Evolutionary conservation across 1,139 yeast species (phyloP), one percentile per base, ranked within the genome.

Genomic region (Debaryomyces singareniensis): DNA sequence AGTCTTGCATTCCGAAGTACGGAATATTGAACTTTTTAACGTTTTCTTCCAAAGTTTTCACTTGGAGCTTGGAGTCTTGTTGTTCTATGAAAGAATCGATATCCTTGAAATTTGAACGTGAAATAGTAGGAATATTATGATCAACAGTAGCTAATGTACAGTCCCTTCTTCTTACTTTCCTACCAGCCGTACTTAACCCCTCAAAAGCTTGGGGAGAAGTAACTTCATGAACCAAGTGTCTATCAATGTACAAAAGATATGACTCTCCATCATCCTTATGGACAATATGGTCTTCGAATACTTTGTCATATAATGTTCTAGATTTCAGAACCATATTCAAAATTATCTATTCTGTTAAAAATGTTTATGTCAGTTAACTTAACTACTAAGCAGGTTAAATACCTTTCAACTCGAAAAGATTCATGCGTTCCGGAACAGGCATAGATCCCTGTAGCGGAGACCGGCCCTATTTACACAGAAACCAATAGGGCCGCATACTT

Each of bases 121-220:
- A 75, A 33, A 77, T 75, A 13, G 98, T 91, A 41, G 98, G 98
- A 43, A 91, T 91, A 56, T 91, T 91, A 71, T 91, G 98, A 59
- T 91, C 98, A 20, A 91, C 96, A 0, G 98, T 91, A 31, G 96
- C 96, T 45, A 91, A 71, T 30, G 97, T 91, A 63, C 97, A 89
- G 60, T 91, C 97, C 6, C 73, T 68, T 65, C 98, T 77, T 69
- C 98, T 80, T 31, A 91, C 96, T 36, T 59, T 56, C 66, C 98
- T 78, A 31, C 83, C 85, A 14, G 96, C 96, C 49, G 77, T 82
- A 43, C 71, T 73, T 47, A 91, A 73, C 25, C 97, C 97, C 63
- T 91, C 98, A 53, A 91, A 91, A 6, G 98, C 98, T 61, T 91
- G 98, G 20, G 98, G 98, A 22, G 97, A 87, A 1, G 98, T 91